Evolutionary conservation across 2,329 filamentous ascomycete genomes (phyloP), one percentile per base, ranked within the genome.

Genomic region (Fusarium acutatum): DNA sequence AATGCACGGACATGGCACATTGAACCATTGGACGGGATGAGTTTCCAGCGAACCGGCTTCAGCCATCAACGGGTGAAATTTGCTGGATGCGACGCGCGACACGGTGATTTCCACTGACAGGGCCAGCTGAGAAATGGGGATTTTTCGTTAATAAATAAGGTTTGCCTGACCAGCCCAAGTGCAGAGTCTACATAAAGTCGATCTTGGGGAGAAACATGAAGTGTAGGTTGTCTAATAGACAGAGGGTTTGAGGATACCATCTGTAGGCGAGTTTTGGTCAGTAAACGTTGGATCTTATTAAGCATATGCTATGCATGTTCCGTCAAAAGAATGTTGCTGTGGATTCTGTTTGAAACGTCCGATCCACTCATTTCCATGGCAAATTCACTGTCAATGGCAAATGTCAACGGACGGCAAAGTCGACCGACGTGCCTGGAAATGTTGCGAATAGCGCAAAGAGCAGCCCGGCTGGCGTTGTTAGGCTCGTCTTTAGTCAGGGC

Each of bases 1-100:
- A 60, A 65, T 61, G 65, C 70, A 72, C 52, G 61, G 65, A 67
- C 70, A 67, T 17, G 22, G 44, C 20, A 34, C 44, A 46, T 49
- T 37, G 26, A 43, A 26, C 37, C 30, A 46, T 47, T 57, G 52
- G 28, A 60, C 53, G 35, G 58, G 46, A 63, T 53, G 43, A 30
- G 40, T 44, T 37, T 28, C 38, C 37, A 41, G 30, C 28, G 37
- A 40, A 49, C 32, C 61, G 38, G 56, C 44, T 44, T 56, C 24
- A 41, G 37, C 30, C 28, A 40, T 47, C 41, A 30, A 26, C 34
- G 43, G 26, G 38, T 38, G 37, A 32, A 26, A 32, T 35, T 46
- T 26, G 26, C 30, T 53, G 44, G 38, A 60, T 60, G 35, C 44
- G 26, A 56, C 14, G 26, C 43, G 69, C 32, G 52, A 66, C 50